phyloP scores from a whole-genome alignment of 2,329 filamentous ascomycete species.

The Cladophialophora carrionii region DNA sequence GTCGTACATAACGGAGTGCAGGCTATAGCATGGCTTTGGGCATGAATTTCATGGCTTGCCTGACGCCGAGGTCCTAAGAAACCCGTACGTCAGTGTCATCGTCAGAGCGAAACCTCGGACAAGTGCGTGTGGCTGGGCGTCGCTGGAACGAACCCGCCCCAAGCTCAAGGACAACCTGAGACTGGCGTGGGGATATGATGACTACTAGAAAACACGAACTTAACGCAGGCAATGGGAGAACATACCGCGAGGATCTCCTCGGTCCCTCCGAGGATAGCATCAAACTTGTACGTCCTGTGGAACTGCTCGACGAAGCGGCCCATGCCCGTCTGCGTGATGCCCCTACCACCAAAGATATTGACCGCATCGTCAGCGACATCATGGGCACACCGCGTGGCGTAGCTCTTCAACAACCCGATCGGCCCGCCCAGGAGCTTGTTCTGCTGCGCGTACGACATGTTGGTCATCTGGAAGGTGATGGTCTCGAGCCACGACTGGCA shows the following conservation, averaged over 20 bases:
- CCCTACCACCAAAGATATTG: conserved; percentile 73
- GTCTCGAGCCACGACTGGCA: conserved; percentile 68
- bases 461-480: conserved; percentile 53
- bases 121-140: not conserved
- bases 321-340: conserved; percentile 70
- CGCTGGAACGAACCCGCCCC: too few species aligned
- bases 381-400: conserved; percentile 71
- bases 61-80: conserved; percentile 62
- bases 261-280: conserved; percentile 68
- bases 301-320: conserved; percentile 71
- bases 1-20: not conserved
- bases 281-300: conserved; percentile 63
- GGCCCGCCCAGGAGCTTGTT: conserved; percentile 66
- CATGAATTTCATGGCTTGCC: conserved; percentile 79
- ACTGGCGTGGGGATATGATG: too few species aligned
- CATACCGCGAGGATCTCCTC: conserved; percentile 68
- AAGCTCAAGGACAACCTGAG: too few species aligned
- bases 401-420: conserved; percentile 72
- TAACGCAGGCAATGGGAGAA: not conserved
- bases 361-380: conserved; percentile 71
- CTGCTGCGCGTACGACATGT: conserved; percentile 53
- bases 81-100: not conserved
- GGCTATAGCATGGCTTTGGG: conserved; percentile 72
- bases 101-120: not conserved
- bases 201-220: too few species aligned